phyloP scores from a whole-genome alignment of 2,329 filamentous ascomycete genomes.

The Fusarium lateritium region DNA sequence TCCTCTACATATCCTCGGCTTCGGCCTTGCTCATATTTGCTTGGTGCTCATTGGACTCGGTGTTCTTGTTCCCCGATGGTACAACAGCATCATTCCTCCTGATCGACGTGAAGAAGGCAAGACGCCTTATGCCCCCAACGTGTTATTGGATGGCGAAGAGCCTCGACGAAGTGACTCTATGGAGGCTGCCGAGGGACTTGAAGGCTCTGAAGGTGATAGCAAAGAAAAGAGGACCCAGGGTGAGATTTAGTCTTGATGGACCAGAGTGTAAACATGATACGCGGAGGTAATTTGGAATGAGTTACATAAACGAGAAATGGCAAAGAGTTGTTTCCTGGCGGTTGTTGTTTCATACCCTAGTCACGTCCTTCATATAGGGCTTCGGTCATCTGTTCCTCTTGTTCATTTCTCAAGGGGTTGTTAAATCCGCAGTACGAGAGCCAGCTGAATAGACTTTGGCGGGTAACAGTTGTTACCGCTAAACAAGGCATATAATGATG shows the following conservation, averaged over 20 bases:
- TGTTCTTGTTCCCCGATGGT: constrained; percentile 68
- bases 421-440: background rate
- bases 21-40: constrained; percentile 62
- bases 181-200: constrained; percentile 27
- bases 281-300: background rate
- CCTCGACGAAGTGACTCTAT: constrained; percentile 32
- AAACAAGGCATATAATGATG: constrained; percentile 5
- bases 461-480: constrained; percentile 16
- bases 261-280: background rate
- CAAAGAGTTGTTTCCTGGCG: background rate
- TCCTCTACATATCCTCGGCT: constrained; percentile 66
- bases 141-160: constrained; percentile 36
- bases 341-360: background rate
- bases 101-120: constrained; percentile 63
- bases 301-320: background rate
- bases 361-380: background rate
- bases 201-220: constrained; percentile 11
- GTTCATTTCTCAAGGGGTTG: background rate
- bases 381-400: background rate
- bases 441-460: constrained; percentile 12
- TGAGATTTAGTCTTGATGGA: background rate
- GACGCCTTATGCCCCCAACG: constrained; percentile 47
- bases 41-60: constrained; percentile 64
- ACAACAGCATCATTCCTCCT: constrained; percentile 65
- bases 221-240: constrained; percentile 30